A percentile compares a stretch with the other conserved stretches of the same genome.
Conservation (phyloP, 176 grass and related monocot genomes). For the Juncus inflexus region DNA sequence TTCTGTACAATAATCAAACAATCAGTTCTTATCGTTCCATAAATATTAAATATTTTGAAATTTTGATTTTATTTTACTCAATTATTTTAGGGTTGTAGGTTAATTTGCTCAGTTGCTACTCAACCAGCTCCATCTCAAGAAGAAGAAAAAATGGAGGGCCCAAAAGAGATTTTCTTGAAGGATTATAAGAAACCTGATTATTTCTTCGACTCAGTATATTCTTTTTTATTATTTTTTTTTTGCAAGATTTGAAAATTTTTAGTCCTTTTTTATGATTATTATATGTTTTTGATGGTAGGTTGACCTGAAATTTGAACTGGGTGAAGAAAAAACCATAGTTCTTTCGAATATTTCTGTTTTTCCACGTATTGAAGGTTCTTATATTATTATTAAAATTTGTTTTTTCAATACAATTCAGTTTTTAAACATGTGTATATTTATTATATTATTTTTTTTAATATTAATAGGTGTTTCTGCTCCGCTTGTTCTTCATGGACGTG, state of each 20-base stretch:
- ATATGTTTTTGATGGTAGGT: slow-evolving; percentile 45
- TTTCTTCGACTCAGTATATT: slow-evolving; percentile 70
- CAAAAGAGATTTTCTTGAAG: slow-evolving; percentile 97
- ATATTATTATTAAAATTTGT: neutral
- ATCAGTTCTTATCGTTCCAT: too few species aligned
- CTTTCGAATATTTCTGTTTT: slow-evolving; percentile 81
- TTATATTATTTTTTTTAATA: too few species aligned
- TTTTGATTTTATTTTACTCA: slow-evolving; percentile 21
- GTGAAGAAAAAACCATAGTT: slow-evolving; percentile 90
- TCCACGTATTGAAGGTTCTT: slow-evolving; percentile 63
- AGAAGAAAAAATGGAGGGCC: slow-evolving; percentile 68
- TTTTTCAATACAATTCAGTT: too few species aligned
- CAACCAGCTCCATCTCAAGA: slow-evolving; percentile 49
- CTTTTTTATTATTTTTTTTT: slow-evolving; percentile 8
- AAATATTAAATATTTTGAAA: neutral
- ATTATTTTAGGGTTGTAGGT: slow-evolving; percentile 45
- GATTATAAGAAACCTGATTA: slow-evolving; percentile 83
- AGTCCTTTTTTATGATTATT: slow-evolving; percentile 16
- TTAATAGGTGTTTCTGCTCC: slow-evolving; percentile 49
- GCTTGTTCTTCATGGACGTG: slow-evolving; percentile 68
- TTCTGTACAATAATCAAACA: too few species aligned
- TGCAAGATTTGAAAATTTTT: slow-evolving; percentile 2
- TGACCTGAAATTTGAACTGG: slow-evolving; percentile 77
- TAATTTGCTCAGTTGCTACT: slow-evolving; percentile 75
- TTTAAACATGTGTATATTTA: too few species aligned